Conservation (phyloP, 345 rosid genomes). For the Cardiospermum halicacabum region DNA sequence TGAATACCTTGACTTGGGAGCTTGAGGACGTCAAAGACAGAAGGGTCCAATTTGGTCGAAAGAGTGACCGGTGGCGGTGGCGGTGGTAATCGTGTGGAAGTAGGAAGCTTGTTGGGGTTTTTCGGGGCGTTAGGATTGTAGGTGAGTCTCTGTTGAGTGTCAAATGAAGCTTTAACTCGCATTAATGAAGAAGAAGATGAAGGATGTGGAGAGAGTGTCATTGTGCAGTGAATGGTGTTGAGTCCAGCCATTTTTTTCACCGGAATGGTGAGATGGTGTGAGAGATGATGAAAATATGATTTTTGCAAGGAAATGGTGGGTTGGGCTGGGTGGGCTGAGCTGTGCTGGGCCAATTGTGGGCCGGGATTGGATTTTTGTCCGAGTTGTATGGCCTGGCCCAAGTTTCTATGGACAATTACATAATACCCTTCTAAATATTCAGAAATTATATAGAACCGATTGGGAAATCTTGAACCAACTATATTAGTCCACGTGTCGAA, state of each 20-base stretch:
- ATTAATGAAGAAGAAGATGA: not conserved
- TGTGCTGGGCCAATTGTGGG: no score
- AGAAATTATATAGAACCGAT: no score
- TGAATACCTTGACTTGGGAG: conserved; percentile 47
- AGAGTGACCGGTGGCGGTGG: conserved; percentile 26
- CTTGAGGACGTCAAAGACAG: conserved; percentile 61
- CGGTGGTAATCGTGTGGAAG: conserved; percentile 20
- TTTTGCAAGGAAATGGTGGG: not conserved
- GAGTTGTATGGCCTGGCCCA: no score
- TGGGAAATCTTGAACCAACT: not conserved
- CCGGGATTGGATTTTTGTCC: no score
- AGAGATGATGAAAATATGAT: not conserved
- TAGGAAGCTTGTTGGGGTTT: conserved; percentile 33
- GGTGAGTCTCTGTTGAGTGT: conserved; percentile 52
- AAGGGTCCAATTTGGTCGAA: conserved; percentile 16
- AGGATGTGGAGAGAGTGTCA: not conserved
- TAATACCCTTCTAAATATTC: no score
- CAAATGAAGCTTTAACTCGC: conserved; percentile 61
- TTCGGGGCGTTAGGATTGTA: conserved; percentile 79
- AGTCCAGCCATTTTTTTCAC: not conserved
- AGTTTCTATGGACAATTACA: not conserved
- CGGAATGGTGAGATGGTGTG: not conserved
- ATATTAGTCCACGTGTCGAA: not conserved
- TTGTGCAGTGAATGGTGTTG: not conserved
- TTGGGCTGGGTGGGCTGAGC: no score